These are phyloP conservation scores for Aristolochia fimbriata DNA, from an alignment of 164 flowering plant species.

Conservation along the genomic window DNA sequence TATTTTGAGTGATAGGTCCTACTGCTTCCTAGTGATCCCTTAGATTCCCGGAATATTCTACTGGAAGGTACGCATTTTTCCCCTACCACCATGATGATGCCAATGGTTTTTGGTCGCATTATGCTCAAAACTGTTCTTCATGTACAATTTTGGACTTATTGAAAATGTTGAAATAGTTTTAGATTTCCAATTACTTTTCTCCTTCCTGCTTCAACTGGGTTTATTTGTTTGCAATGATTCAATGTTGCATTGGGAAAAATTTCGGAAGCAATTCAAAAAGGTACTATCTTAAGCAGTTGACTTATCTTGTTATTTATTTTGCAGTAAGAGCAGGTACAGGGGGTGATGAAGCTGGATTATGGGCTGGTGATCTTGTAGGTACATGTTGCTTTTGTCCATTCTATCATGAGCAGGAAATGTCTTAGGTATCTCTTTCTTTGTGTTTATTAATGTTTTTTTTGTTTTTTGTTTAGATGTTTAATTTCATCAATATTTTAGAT, in stretches of 20 bases:
- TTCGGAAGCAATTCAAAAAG: not conserved
- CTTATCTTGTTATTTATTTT: not conserved
- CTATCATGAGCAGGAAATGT: slow-evolving; percentile 3
- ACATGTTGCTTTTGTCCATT: slow-evolving; percentile 49
- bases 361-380: slow-evolving; percentile 99
- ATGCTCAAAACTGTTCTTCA: too few species aligned
- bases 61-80: slow-evolving; percentile 68
- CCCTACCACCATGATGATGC: not conserved
- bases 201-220: not conserved
- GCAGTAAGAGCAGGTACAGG: slow-evolving; percentile 99
- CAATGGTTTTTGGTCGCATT: too few species aligned
- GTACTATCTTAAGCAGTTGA: not conserved
- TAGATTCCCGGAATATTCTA: slow-evolving; percentile 85
- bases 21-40: slow-evolving; percentile 90
- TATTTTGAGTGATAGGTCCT: slow-evolving; percentile 33
- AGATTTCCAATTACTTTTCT: not conserved
- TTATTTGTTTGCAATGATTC: not conserved
- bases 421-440: not conserved
- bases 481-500: too few species aligned
- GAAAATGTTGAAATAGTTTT: not conserved
- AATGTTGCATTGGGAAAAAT: not conserved
- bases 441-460: too few species aligned
- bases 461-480: too few species aligned
- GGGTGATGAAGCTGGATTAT: slow-evolving; percentile 99
- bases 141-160: too few species aligned